Percentiles rank a stretch among this genome's conserved stretches.
phyloP scores from a whole-genome alignment of 2,329 filamentous ascomycete species.

The Bimuria novae-zelandiae region DNA sequence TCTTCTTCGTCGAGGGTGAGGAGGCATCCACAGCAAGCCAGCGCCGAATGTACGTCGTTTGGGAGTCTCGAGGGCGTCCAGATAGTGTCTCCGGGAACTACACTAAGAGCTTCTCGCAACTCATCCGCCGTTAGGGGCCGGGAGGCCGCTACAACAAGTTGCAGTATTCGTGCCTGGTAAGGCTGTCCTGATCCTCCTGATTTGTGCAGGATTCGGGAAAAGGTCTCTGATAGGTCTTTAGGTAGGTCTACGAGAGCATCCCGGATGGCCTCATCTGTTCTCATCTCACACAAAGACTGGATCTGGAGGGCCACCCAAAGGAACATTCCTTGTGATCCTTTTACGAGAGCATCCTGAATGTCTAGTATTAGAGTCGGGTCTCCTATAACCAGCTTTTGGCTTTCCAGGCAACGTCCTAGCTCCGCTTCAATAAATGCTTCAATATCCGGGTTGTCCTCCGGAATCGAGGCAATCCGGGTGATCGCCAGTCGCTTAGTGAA shows the following conservation, averaged over 20 bases:
- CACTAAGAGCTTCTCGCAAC: conserved; percentile 48
- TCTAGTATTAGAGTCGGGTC: conserved; percentile 30
- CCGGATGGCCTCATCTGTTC: conserved; percentile 45
- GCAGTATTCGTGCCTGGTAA: conserved; percentile 34
- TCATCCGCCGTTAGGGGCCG: conserved; percentile 41
- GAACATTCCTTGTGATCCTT: conserved; percentile 32
- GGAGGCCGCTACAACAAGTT: conserved; percentile 36
- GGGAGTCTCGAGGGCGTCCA: conserved; percentile 20
- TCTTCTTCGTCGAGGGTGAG: conserved; percentile 29
- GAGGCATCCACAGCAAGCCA: conserved; percentile 28
- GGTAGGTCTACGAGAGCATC: conserved; percentile 24
- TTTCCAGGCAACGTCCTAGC: conserved; percentile 25
- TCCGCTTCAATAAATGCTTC: conserved; percentile 32
- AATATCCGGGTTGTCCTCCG: conserved; percentile 26
- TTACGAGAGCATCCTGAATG: conserved; percentile 27
- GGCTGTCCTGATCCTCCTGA: conserved; percentile 15
- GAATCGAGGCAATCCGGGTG: conserved; percentile 19
- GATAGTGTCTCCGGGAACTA: conserved; percentile 34
- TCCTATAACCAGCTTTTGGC: conserved; percentile 22
- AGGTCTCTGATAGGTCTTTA: conserved; percentile 20
- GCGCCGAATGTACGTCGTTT: conserved; percentile 21
- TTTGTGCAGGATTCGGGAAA: conserved; percentile 23
- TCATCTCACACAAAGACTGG: conserved; percentile 34
- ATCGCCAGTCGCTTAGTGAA: conserved; percentile 3
- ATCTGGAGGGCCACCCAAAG: conserved; percentile 32